A percentile compares a stretch with the other conserved stretches of the same genome.
Conservation (phyloP, 768 basidiomycete genomes). For the Punctularia strigosozonata region DNA sequence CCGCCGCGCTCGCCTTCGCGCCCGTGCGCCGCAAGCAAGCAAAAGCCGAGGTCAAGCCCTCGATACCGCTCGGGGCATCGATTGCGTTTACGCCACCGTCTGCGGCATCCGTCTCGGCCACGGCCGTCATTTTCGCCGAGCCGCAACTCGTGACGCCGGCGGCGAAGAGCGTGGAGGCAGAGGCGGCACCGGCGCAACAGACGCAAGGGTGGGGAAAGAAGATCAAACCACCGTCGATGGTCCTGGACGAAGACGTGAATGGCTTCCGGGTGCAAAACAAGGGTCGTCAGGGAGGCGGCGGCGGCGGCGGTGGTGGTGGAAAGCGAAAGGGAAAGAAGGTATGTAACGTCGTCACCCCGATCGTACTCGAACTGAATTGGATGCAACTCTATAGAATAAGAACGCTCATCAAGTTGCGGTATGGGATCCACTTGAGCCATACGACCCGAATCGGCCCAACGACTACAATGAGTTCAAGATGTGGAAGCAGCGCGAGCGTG, state of each 20-base stretch:
- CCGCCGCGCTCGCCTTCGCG: constrained; percentile 80
- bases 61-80: constrained; percentile 49
- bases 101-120: constrained; percentile 27
- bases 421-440: constrained; percentile 74
- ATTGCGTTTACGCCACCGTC: constrained; percentile 21
- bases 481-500: constrained; percentile 67
- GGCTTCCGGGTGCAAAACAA: constrained; percentile 58
- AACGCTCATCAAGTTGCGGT: constrained; percentile 35
- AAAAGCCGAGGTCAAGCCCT: constrained; percentile 44
- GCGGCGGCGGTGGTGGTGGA: constrained; percentile 27
- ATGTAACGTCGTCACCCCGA: no score
- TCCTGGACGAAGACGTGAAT: constrained; percentile 81
- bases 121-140: constrained; percentile 63
- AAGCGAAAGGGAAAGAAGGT: constrained; percentile 52
- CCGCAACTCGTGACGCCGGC: constrained; percentile 37
- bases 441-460: constrained; percentile 76
- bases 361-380: constrained; percentile 2
- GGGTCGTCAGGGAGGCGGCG: constrained; percentile 40
- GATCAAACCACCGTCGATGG: constrained; percentile 84
- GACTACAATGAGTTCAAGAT: constrained; percentile 84
- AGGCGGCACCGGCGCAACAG: constrained; percentile 23
- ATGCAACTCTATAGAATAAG: constrained; percentile 38
- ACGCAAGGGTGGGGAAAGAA: constrained; percentile 75
- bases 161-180: constrained; percentile 19
- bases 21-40: constrained; percentile 55